phyloP scores from a whole-genome alignment of 495 filamentous ascomycete genomes.

The Podospora pseudopauciseta region DNA sequence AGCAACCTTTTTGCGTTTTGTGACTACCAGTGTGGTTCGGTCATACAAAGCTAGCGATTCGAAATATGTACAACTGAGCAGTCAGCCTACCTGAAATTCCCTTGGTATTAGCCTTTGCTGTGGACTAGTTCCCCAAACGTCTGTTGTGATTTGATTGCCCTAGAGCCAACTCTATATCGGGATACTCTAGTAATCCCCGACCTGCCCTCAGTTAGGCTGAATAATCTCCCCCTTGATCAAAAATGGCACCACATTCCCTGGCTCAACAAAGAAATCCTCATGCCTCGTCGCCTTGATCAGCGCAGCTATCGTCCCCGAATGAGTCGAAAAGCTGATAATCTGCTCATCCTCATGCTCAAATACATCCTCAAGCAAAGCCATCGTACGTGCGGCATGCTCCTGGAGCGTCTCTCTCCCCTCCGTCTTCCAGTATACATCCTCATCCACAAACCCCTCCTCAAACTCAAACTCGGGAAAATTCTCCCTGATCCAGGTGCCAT shows the following conservation, averaged over 20 bases:
- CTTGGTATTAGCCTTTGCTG: too few relatives aligned
- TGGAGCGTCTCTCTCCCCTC: constrained; percentile 29
- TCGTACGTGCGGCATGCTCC: constrained; percentile 27
- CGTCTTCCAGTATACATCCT: constrained; percentile 57
- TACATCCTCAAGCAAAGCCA: constrained; percentile 28
- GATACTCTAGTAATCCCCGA: background rate
- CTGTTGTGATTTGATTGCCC: too few relatives aligned
- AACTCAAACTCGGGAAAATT: constrained; percentile 59
- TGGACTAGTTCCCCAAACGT: too few relatives aligned
- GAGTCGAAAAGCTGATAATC: constrained; percentile 32
- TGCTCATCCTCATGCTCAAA: constrained; percentile 26
- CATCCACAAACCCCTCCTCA: constrained; percentile 60
- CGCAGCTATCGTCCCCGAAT: constrained; percentile 32
- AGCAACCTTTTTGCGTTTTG: too few relatives aligned
- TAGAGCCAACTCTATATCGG: too few relatives aligned
- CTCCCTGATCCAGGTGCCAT: constrained; percentile 51
- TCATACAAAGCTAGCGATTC: too few relatives aligned
- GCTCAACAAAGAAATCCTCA: constrained; percentile 24
- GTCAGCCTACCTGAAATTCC: too few relatives aligned
- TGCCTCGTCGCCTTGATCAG: constrained; percentile 25
- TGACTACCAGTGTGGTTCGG: too few relatives aligned
- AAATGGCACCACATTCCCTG: constrained; percentile 31
- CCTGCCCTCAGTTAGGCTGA: background rate
- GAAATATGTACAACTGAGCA: too few relatives aligned
- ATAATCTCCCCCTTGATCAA: constrained; percentile 27